Base-by-base conservation (phyloP, 768 basidiomycete species). In the Nidularia pulvinata region DNA sequence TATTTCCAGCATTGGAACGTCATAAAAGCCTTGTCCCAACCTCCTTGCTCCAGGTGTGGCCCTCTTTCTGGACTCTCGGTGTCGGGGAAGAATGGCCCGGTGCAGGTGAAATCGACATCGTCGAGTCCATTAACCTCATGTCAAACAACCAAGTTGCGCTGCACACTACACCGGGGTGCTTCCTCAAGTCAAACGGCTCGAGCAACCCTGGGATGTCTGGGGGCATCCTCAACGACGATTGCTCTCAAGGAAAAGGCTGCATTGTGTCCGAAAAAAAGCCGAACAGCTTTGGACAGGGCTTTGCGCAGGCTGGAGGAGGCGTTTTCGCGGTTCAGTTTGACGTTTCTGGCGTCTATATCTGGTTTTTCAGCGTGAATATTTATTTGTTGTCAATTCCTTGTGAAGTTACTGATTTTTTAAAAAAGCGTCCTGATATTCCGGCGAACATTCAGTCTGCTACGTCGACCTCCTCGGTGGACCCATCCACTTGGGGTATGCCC, bases 321-420 rank as follows among this genome's bases (percentile, higher is more conserved):
- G 71, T 74, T 1, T 93, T 75, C 66, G 88, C 88, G 2, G 77
- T 85, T 3, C 87, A 89, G 59, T 84, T 89, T 55, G 88, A 88
- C 48, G 71, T 75, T 6, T 64, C 77, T 86, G 71, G 70, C 69
- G 46, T 46, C 65, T 65, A 1, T 53, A 76, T 78, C 22, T 79
- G 75, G 76, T 78, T 76, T 60, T 79, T 75, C 73, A 74, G 73
- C 52, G 76, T 77, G 61, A 49, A 75, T 69, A n/a, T 30, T 14
- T 16, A 39, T 37, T 30, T 7, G 30, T 33, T 32, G 13, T 14
- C 7, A 33, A 25, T 14, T 22, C 19, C 25, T 36, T 22, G 4
- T 19, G 16, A 19, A 25, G 10, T 11, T 35, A 3, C 7, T 52
- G 16, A 62, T 65, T 63, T 53, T 64, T 6, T 25, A n/a, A 53